phyloP scores from a whole-genome alignment of 2,329 filamentous ascomycete species.

The Lasiodiplodia gonubiensis region DNA sequence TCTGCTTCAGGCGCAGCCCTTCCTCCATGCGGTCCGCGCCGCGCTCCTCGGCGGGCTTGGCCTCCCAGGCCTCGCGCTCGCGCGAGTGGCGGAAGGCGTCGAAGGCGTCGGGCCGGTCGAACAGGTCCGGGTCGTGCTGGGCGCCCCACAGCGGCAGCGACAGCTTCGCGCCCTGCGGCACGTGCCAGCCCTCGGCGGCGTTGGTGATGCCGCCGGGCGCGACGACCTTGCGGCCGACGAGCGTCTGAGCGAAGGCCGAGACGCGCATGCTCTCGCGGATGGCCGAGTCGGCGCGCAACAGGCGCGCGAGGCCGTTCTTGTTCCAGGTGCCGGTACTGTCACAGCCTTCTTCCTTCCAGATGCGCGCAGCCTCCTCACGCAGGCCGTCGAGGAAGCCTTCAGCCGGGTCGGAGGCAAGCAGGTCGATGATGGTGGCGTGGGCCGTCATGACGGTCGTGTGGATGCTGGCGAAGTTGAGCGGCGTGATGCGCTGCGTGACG shows the following conservation, averaged over 20 bases:
- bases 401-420: conserved; percentile 34
- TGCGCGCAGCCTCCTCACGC: conserved; percentile 3
- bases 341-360: background rate
- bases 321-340: conserved; percentile 29
- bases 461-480: conserved; percentile 64
- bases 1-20: conserved; percentile 14
- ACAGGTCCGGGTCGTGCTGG: conserved; percentile 43
- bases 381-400: conserved; percentile 26
- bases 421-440: conserved; percentile 41
- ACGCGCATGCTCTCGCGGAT: conserved; percentile 42
- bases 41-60: background rate
- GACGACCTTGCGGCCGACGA: conserved; percentile 38
- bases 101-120: conserved; percentile 36
- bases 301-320: conserved; percentile 35
- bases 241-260: conserved; percentile 34
- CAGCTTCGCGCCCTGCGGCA: conserved; percentile 35
- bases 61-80: conserved; percentile 31
- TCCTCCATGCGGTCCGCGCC: background rate
- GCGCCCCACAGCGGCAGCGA: conserved; percentile 35
- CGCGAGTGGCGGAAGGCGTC: conserved; percentile 42
- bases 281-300: conserved; percentile 38
- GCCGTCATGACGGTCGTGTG: conserved; percentile 63
- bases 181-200: conserved; percentile 34
- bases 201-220: conserved; percentile 35
- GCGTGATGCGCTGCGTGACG: conserved; percentile 60